Evolutionary conservation across 768 basidiomycete genomes (phyloP).

Genomic region (Paxillus involutus): DNA sequence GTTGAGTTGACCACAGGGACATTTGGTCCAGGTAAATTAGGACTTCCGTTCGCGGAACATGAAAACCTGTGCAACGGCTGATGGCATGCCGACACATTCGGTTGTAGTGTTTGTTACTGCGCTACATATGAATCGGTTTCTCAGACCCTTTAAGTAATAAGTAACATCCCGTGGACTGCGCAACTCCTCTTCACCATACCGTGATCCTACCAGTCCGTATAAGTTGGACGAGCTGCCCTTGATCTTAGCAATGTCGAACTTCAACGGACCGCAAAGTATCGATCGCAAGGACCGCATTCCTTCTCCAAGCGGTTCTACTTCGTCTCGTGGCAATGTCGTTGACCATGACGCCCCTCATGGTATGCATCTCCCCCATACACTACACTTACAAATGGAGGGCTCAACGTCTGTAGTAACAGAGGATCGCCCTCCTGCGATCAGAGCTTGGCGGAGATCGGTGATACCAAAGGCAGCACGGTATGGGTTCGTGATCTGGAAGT

Average conservation of each 20-base stretch:
- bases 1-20: too few relatives aligned
- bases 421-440: slow-evolving; percentile 44
- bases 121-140: neutral
- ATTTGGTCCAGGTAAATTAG: too few relatives aligned
- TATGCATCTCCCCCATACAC: slow-evolving; percentile 29
- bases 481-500: slow-evolving; percentile 87
- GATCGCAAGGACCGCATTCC: slow-evolving; percentile 58
- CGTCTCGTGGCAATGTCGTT: slow-evolving; percentile 61
- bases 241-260: slow-evolving; percentile 23
- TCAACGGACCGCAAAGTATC: slow-evolving; percentile 14
- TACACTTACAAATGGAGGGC: neutral
- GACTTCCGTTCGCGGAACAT: too few relatives aligned
- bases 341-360: slow-evolving; percentile 70
- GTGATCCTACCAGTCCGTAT: slow-evolving; percentile 8
- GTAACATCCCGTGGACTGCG: neutral
- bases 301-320: slow-evolving; percentile 30
- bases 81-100: too few relatives aligned
- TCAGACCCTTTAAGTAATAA: slow-evolving; percentile 1
- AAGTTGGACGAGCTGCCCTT: slow-evolving; percentile 6
- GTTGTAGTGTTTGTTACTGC: too few relatives aligned
- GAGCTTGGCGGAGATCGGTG: slow-evolving; percentile 81
- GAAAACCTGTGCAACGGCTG: too few relatives aligned
- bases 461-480: slow-evolving; percentile 96
- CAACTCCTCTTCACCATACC: neutral
- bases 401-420: slow-evolving; percentile 58